phyloP scores from a whole-genome alignment of 305 asterid genomes.

The Fraxinus platypoda region DNA sequence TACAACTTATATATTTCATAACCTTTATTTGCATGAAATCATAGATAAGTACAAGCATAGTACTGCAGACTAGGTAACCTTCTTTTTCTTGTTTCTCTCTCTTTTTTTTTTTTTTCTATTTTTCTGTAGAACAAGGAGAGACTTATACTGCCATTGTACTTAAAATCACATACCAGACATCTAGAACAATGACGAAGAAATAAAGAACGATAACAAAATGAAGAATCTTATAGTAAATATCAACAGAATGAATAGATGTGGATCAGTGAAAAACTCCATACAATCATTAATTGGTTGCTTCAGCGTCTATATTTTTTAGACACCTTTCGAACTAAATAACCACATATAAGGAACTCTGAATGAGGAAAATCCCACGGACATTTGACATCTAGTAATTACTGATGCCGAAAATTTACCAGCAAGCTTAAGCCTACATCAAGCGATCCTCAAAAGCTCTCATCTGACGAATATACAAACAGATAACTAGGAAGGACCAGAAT shows the following conservation, averaged over 20 bases:
- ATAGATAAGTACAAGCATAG: conserved; percentile 14
- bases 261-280: not conserved
- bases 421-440: not conserved
- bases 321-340: not conserved
- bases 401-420: not conserved
- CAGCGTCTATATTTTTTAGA: not conserved
- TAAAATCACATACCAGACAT: not conserved
- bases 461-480: not conserved
- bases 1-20: conserved; percentile 22
- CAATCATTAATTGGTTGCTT: not conserved
- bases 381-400: not conserved
- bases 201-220: not conserved
- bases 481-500: conserved; percentile 2
- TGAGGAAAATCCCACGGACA: conserved; percentile 6
- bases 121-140: conserved; percentile 5
- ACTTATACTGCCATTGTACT: not conserved
- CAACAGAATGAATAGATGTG: not conserved
- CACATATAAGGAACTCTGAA: conserved; percentile 7
- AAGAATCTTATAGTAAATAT: not conserved
- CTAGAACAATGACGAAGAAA: conserved; percentile 15
- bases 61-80: conserved; percentile 11
- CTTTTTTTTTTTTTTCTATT: not conserved
- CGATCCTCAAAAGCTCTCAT: not conserved
- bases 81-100: not conserved
- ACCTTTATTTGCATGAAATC: not conserved